phyloP scores from a whole-genome alignment of 306 rosid genomes.

The Coriaria nepalensis region DNA sequence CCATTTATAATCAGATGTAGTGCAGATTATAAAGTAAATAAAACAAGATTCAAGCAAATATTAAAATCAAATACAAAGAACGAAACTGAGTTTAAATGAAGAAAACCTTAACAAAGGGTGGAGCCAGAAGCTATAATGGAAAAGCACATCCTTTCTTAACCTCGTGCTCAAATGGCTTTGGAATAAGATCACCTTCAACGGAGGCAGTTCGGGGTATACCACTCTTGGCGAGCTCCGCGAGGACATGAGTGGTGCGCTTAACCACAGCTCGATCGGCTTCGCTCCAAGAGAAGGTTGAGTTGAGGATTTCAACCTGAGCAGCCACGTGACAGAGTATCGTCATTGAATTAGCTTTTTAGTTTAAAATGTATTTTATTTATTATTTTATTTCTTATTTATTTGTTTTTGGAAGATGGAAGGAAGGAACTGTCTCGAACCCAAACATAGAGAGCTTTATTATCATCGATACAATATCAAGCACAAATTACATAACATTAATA shows the following conservation, averaged over 20 bases:
- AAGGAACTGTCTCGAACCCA: too few relatives aligned
- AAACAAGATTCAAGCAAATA: neutral
- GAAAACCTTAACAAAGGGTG: constrained; percentile 75
- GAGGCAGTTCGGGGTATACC: constrained; percentile 31
- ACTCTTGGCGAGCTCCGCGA: constrained; percentile 92
- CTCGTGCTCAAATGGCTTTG: constrained; percentile 76
- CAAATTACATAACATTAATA: too few relatives aligned
- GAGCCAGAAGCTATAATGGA: constrained; percentile 93
- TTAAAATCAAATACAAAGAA: neutral
- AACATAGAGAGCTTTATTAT: too few relatives aligned
- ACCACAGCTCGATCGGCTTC: constrained; percentile 82
- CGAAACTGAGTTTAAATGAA: constrained; percentile 3
- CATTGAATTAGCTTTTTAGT: too few relatives aligned
- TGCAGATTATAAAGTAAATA: too few relatives aligned
- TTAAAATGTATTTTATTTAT: too few relatives aligned
- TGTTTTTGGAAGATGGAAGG: too few relatives aligned
- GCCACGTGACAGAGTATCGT: constrained; percentile 47
- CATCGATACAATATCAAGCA: too few relatives aligned
- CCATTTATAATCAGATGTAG: constrained; percentile 31
- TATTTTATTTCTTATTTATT: too few relatives aligned
- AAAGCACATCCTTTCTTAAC: constrained; percentile 98
- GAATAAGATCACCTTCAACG: constrained; percentile 29
- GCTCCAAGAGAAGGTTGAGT: constrained; percentile 61
- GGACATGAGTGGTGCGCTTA: constrained; percentile 91
- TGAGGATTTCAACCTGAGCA: constrained; percentile 53